Evolutionary conservation across 805 yeast genomes (phyloP).

Genomic region (Saturnispora kantuleensis): DNA sequence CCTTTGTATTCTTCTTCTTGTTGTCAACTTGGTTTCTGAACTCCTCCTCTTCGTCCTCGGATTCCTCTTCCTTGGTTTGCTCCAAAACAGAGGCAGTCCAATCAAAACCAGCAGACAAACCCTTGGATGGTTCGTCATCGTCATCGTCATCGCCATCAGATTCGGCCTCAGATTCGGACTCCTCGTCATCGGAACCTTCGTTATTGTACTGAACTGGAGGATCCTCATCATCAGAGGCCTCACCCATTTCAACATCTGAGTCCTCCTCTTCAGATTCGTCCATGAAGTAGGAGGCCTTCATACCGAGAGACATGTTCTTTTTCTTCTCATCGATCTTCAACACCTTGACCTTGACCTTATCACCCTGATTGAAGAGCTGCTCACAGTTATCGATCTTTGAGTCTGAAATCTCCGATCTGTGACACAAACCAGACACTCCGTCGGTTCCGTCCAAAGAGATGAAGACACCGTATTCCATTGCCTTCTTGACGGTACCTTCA

Average conservation of each 20-base stretch:
- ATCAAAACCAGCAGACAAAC: constrained; percentile 83
- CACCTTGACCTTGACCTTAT: constrained; percentile 77
- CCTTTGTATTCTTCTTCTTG: constrained; percentile 33
- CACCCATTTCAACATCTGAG: constrained; percentile 23
- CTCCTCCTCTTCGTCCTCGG: constrained; percentile 37
- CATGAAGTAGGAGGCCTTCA: constrained; percentile 85
- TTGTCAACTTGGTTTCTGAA: constrained; percentile 30
- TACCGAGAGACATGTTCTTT: constrained; percentile 75
- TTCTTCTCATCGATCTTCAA: constrained; percentile 52
- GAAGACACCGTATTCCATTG: constrained; percentile 86
- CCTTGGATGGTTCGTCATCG: constrained; percentile 30
- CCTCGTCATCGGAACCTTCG: constrained; percentile 20
- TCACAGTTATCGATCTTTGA: constrained; percentile 45
- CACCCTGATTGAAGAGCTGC: constrained; percentile 77
- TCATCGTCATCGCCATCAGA: constrained; percentile 21
- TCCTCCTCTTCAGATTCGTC: constrained; percentile 5
- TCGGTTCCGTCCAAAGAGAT: constrained; percentile 68
- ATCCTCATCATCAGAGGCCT: constrained; percentile 18
- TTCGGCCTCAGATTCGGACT: constrained; percentile 15
- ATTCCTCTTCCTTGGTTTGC: constrained; percentile 54
- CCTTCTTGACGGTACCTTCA: constrained; percentile 70
- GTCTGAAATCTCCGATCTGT: constrained; percentile 75
- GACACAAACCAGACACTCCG: constrained; percentile 79
- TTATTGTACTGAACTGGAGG: constrained; percentile 11
- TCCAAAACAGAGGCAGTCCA: constrained; percentile 91